Evolutionary conservation across 345 rosid genomes (phyloP).

Genomic region (Brassica cretica): DNA sequence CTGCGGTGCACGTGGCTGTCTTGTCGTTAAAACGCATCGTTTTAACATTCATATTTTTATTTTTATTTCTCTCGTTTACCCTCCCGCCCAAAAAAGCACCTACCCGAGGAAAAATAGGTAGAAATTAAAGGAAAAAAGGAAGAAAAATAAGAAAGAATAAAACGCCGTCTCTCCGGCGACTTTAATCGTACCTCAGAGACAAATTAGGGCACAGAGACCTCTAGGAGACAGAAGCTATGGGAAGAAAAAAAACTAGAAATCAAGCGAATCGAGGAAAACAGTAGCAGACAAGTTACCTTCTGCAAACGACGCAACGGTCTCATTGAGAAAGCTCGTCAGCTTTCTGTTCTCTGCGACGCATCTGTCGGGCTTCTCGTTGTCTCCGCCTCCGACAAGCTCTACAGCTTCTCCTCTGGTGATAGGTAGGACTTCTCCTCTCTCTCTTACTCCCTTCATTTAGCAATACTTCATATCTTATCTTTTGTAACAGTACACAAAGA

Average conservation of each 20-base stretch:
- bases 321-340: conserved; percentile 72
- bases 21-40: not conserved
- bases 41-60: not conserved
- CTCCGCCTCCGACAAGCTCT: conserved; percentile 36
- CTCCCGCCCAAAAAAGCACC: too few species aligned
- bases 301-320: conserved; percentile 61
- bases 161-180: conserved; percentile 29
- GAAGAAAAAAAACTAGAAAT: too few species aligned
- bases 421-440: conserved; percentile 22
- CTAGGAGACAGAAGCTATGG: not conserved
- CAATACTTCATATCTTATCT: too few species aligned
- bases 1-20: conserved; percentile 10
- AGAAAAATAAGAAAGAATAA: not conserved
- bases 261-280: too few species aligned
- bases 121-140: not conserved
- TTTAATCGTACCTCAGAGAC: conserved; percentile 20
- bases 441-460: too few species aligned
- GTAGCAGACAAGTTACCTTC: conserved; percentile 66
- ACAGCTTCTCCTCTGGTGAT: conserved; percentile 38
- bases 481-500: too few species aligned
- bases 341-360: conserved; percentile 71
- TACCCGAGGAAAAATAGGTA: not conserved
- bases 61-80: conserved; percentile 13
- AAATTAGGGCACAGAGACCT: conserved; percentile 37
- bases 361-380: conserved; percentile 37